A percentile compares a stretch with the other conserved stretches of the same genome.
These are phyloP conservation scores for Blastobotrys buckinghamii DNA, from an alignment of 1,139 yeast species.

Conservation along the genomic window DNA sequence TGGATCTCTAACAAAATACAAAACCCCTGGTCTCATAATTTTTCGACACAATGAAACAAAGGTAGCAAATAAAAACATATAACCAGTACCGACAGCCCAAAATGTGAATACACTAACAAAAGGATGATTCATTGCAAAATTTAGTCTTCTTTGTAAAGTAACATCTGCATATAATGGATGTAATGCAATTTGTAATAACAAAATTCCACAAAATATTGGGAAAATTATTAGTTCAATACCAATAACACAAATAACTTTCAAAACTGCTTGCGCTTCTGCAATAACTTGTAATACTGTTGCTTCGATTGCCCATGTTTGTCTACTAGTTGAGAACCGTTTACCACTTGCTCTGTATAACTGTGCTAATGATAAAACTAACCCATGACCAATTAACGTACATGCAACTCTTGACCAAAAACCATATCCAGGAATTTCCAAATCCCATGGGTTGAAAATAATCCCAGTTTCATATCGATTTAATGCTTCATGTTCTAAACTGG, in stretches of 20 bases:
- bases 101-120: slow-evolving; percentile 34
- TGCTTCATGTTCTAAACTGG: slow-evolving; percentile 3
- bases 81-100: slow-evolving; percentile 77
- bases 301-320: slow-evolving; percentile 15
- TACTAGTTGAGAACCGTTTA: slow-evolving; percentile 17
- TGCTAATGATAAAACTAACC: slow-evolving; percentile 12
- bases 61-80: slow-evolving; percentile 82
- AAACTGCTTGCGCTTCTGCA: slow-evolving; percentile 44
- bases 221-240: slow-evolving; percentile 74
- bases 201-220: slow-evolving; percentile 81
- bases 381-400: slow-evolving; percentile 20
- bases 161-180: slow-evolving; percentile 30
- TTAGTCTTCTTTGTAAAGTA: slow-evolving; percentile 10
- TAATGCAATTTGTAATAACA: slow-evolving; percentile 57
- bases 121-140: slow-evolving; percentile 20
- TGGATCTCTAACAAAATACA: slow-evolving; percentile 87
- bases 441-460: neutral
- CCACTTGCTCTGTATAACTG: slow-evolving; percentile 18
- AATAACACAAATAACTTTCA: slow-evolving; percentile 71
- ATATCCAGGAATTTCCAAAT: slow-evolving; percentile 6
- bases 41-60: slow-evolving; percentile 80
- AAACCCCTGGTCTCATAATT: slow-evolving; percentile 80
- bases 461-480: slow-evolving; percentile 1
- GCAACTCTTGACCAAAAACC: slow-evolving; percentile 17
- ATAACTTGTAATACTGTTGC: slow-evolving; percentile 18